A percentile compares a stretch with the other conserved stretches of the same genome.
Evolutionary conservation across 164 flowering plant genomes (phyloP).

Genomic region (Sextonia rubra): DNA sequence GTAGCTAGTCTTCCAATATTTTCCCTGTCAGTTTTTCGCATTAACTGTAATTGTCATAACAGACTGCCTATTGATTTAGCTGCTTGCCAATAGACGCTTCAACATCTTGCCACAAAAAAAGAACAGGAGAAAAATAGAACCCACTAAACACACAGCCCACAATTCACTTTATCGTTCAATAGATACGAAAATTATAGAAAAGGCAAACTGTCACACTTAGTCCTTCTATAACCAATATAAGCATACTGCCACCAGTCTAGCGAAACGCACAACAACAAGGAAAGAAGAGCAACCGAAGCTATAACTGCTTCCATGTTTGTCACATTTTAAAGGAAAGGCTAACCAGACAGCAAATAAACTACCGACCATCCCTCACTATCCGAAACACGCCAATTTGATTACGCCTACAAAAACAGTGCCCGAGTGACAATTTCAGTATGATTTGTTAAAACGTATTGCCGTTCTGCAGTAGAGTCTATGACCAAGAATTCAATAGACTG

Average conservation of each 20-base stretch:
- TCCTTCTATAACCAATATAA: not conserved
- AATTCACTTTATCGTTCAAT: not conserved
- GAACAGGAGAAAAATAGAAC: not conserved
- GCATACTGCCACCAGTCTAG: not conserved
- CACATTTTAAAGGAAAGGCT: slow-evolving; percentile 4
- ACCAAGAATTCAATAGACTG: slow-evolving; percentile 22
- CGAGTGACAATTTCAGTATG: slow-evolving; percentile 28
- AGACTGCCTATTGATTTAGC: too few relatives aligned
- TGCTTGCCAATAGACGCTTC: too few relatives aligned
- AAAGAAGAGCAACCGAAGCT: not conserved
- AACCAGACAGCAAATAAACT: slow-evolving; percentile 8
- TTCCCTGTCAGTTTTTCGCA: too few relatives aligned
- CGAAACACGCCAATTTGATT: not conserved
- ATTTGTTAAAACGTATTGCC: not conserved
- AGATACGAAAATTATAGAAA: not conserved
- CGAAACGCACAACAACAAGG: not conserved
- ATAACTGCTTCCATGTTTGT: not conserved
- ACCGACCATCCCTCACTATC: slow-evolving; percentile 10
- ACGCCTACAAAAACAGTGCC: slow-evolving; percentile 37
- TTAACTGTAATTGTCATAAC: too few relatives aligned
- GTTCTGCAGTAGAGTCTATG: slow-evolving; percentile 12
- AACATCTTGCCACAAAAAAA: too few relatives aligned
- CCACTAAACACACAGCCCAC: not conserved
- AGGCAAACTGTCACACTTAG: not conserved
- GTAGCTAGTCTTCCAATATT: too few relatives aligned